Percentiles rank a stretch among this genome's conserved stretches.
These are phyloP conservation scores for Venturia carpophila DNA, from an alignment of 2,329 filamentous ascomycete genomes.

Conservation along the genomic window DNA sequence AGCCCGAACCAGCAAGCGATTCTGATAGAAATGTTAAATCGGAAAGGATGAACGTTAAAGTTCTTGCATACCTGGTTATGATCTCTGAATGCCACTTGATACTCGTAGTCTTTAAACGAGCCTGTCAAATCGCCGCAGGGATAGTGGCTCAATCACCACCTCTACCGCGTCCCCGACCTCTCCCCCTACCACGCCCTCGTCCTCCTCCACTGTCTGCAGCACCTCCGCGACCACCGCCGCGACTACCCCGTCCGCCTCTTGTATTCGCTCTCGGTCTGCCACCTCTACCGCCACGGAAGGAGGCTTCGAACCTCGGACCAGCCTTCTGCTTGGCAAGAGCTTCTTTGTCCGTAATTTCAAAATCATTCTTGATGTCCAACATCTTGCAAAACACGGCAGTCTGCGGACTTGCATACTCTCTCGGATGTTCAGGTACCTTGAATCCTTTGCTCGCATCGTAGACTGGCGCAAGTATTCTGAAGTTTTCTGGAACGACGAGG, in stretches of 20 bases:
- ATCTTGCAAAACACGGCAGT: constrained; percentile 74
- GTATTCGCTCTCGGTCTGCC: constrained; percentile 16
- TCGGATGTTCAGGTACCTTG: constrained; percentile 53
- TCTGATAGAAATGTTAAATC: no score
- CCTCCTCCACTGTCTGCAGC: constrained; percentile 24
- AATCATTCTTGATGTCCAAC: constrained; percentile 68
- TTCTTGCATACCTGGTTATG: no score
- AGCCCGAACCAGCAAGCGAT: no score
- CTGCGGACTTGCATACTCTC: constrained; percentile 81
- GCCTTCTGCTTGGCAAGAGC: constrained; percentile 49
- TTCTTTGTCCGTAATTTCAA: constrained; percentile 65
- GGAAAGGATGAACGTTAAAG: no score
- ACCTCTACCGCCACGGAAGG: constrained; percentile 16
- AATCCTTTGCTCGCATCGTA: constrained; percentile 50
- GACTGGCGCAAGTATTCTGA: constrained; percentile 64
- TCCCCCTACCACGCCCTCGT: constrained; percentile 22
- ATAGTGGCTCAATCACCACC: not conserved
- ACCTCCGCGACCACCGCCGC: constrained; percentile 22
- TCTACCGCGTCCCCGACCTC: constrained; percentile 13
- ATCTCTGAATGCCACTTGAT: no score
- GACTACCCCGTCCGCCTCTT: constrained; percentile 19
- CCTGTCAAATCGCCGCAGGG: not conserved
- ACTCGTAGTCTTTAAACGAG: not conserved
- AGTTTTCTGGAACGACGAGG: constrained; percentile 69
- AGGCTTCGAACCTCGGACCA: constrained; percentile 45